Percentiles rank a stretch among this genome's conserved stretches.
These are phyloP conservation scores for Aphanomyces cochlioides DNA, from an alignment of 352 stramenopile species.

Conservation along the genomic window DNA sequence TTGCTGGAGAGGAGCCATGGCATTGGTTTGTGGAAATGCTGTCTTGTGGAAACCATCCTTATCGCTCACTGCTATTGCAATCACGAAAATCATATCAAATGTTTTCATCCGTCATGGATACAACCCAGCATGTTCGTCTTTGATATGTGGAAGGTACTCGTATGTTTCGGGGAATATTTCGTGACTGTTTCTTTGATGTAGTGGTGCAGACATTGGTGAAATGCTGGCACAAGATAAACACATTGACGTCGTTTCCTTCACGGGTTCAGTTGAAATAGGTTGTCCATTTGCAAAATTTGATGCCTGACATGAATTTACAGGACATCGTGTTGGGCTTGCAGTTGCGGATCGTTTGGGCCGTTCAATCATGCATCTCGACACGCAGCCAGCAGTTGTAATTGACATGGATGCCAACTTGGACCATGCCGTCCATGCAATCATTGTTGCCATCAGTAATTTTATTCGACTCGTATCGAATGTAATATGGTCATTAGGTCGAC, in stretches of 20 bases:
- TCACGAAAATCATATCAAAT: constrained; percentile 86
- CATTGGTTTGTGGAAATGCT: constrained; percentile 87
- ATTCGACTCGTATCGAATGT: background rate
- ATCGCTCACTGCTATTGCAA: constrained; percentile 81
- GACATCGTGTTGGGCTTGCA: constrained; percentile 71
- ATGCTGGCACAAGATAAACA: constrained; percentile 74
- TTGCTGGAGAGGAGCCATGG: constrained; percentile 85
- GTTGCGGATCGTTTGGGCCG: constrained; percentile 86
- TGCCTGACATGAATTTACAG: background rate
- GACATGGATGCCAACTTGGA: constrained; percentile 87
- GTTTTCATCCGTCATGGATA: constrained; percentile 83
- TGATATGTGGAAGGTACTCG: constrained; percentile 61
- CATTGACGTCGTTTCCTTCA: constrained; percentile 88
- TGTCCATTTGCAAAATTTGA: background rate
- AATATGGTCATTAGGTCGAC: constrained; percentile 77
- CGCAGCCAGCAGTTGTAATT: constrained; percentile 93
- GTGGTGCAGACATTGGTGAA: constrained; percentile 74
- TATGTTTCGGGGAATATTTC: constrained; percentile 7
- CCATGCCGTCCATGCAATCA: constrained; percentile 83
- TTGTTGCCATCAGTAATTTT: constrained; percentile 84
- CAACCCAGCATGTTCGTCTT: constrained; percentile 68
- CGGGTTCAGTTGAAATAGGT: constrained; percentile 82
- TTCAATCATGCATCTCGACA: constrained; percentile 86
- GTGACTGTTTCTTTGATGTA: constrained; percentile 26
- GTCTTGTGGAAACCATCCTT: constrained; percentile 90